phyloP scores from a whole-genome alignment of 192 early-diverging fungal genomes.

The Dispira simplex region DNA sequence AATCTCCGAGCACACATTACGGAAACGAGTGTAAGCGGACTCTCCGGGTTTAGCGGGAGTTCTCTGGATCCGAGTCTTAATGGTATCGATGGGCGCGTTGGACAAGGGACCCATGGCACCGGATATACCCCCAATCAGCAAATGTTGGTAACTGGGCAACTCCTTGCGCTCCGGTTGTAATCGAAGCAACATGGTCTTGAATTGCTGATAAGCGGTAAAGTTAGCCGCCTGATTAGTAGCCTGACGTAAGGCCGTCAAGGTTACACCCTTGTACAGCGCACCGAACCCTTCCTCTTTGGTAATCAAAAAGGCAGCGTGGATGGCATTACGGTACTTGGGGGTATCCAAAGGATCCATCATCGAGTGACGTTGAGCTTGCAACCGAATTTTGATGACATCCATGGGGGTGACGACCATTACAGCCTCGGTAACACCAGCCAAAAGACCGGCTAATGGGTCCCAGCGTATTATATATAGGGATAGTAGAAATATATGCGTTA shows the following conservation, averaged over 20 bases:
- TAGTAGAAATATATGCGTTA: constrained; percentile 7
- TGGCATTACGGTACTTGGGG: constrained; percentile 92
- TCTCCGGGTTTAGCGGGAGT: constrained; percentile 44
- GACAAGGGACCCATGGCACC: constrained; percentile 84
- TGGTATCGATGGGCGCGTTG: constrained; percentile 95
- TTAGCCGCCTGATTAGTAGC: constrained; percentile 98
- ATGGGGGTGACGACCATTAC: constrained; percentile 93
- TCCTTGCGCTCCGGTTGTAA: constrained; percentile 46
- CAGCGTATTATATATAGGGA: constrained; percentile 7
- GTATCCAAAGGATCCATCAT: constrained; percentile 92
- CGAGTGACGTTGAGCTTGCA: constrained; percentile 92
- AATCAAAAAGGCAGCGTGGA: constrained; percentile 83
- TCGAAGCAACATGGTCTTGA: constrained; percentile 62
- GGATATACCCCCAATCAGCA: constrained; percentile 80
- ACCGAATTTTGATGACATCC: constrained; percentile 98
- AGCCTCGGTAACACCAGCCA: constrained; percentile 87
- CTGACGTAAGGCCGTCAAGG: constrained; percentile 85
- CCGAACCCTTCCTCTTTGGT: constrained; percentile 75
- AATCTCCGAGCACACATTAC: constrained; percentile 59
- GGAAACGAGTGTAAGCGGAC: constrained; percentile 65
- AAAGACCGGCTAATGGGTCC: constrained; percentile 54
- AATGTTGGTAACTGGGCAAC: constrained; percentile 82
- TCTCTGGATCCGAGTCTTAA: constrained; percentile 97
- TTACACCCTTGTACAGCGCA: constrained; percentile 89
- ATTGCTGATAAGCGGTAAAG: constrained; percentile 92